Evolutionary conservation across 225 moss, liverwort and hornwort species (phyloP), one percentile per base, ranked within the genome.

Genomic region (Antitrichia curtipendula): DNA sequence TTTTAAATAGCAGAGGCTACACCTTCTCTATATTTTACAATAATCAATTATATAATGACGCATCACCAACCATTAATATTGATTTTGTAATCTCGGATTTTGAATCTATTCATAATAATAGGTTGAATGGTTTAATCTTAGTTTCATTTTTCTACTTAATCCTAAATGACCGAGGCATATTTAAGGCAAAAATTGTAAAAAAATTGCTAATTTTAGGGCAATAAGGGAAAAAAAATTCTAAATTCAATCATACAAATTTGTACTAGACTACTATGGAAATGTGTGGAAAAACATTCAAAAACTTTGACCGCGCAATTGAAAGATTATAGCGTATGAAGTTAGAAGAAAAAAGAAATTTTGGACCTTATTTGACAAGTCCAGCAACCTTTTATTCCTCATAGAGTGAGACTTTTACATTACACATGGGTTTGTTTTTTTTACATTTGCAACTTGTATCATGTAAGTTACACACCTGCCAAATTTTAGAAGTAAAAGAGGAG

Each of bases 321-420:
- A 24, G 40, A 69, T 40, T 24, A 23, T 23, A 69, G 14, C 8
- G 8, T 70, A 41, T 41, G 41, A 28, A 9, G 25, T 27, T 9
- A 16, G 2, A 6, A 10, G 1, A 71, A n/a, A n/a, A n/a, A n/a
- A n/a, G n/a, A n/a, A n/a, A n/a, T n/a, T n/a, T n/a, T 0, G 1
- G 0, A 69, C 6, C 8, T 16, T 16, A 3, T 8, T 2, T 0
- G 2, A 68, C 2, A 13, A 1, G 13, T 2, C 3, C 1, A 16
- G 9, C 1, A 16, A 0, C 10, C 17, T 45, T 72, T 72, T 10
- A 28, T 2, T 4, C 10, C 10, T 17, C 0, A 6, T 15, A 72
- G 3, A 28, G 13, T 45, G 17, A 17, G 10, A 28, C 3, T 72
- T 43, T 45, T 71, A 27, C 16, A 43, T 12, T 7, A 16, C 1